Percentiles rank a stretch among this genome's conserved stretches.
Conservation (phyloP, 176 grass and related monocot genomes). For the Lolium multiflorum region DNA sequence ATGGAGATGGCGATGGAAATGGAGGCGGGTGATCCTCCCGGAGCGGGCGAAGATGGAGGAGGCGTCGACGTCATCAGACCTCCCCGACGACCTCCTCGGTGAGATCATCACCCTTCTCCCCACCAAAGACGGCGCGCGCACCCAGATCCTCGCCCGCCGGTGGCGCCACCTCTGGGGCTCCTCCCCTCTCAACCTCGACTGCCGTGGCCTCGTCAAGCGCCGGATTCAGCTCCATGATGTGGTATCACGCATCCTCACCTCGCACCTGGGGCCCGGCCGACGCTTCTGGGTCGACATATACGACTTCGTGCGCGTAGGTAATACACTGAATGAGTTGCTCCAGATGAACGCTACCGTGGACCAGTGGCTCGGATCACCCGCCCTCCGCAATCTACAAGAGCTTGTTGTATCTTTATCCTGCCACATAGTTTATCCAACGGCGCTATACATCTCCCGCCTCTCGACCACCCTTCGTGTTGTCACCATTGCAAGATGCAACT, state of each 20-base stretch:
- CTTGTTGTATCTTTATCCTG: not conserved
- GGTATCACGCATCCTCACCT: not conserved
- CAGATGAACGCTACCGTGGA: too few species aligned
- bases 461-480: not conserved
- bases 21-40: too few species aligned
- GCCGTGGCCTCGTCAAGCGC: too few species aligned
- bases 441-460: slow-evolving; percentile 28
- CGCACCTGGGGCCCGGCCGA: not conserved
- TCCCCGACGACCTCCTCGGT: not conserved
- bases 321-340: too few species aligned
- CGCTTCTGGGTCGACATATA: not conserved
- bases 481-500: not conserved
- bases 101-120: too few species aligned
- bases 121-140: too few species aligned
- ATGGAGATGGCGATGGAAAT: too few species aligned
- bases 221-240: too few species aligned
- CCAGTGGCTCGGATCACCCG: not conserved
- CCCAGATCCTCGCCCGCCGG: too few species aligned
- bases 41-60: too few species aligned
- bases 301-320: not conserved
- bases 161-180: too few species aligned
- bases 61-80: not conserved
- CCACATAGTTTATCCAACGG: fast-evolving
- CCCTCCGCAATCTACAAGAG: not conserved
- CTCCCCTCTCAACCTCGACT: too few species aligned